Base-by-base conservation (phyloP, 192 early-diverging fungal species). In the Entrophospora sp. region DNA sequence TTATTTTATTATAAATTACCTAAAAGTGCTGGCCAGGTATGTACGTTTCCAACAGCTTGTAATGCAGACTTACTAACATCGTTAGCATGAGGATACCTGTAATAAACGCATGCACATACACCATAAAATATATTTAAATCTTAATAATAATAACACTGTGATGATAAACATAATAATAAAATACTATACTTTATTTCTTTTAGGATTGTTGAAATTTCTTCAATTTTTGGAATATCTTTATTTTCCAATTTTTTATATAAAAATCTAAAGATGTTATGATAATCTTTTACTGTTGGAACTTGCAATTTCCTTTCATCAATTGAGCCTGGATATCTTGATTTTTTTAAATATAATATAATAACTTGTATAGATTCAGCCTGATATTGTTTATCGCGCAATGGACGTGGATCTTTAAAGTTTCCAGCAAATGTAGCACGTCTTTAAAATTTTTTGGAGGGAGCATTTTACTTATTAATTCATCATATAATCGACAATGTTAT, bases 31-130 rank as follows among this genome's bases (percentile, higher is more conserved):
- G 44, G 51, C 53, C 60, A 60, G 35, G 20, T 79, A n/a, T 89
- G 85, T 71, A 84, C 73, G 5, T 81, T 80, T 6, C 85, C 88
- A 12, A 85, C 82, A 14, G 86, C 83, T 52, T 75, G 66, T 22
- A 91, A 76, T 31, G 87, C 80, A 48, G 85, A 88, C 73, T 88
- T 89, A 62, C 74, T 85, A 52, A 91, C 86, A 66, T 78, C 79
- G 27, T 67, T 53, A 35, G 73, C 71, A 49, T 27, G 43, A 27
- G 59, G 59, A 30, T 61, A 61, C 16, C 59, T 61, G 4, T 24
- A 9, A 57, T 32, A 60, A 16, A 37, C 13, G 12, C 8, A 35
- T 31, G 32, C 3, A 35, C 5, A 72, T 14, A 16, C 5, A 40
- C 7, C 7, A 46, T 16, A 32, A 32, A 53, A 31, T 55, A 25